phyloP scores from a whole-genome alignment of 768 basidiomycete species.

The Mrakia hoshinonis region DNA sequence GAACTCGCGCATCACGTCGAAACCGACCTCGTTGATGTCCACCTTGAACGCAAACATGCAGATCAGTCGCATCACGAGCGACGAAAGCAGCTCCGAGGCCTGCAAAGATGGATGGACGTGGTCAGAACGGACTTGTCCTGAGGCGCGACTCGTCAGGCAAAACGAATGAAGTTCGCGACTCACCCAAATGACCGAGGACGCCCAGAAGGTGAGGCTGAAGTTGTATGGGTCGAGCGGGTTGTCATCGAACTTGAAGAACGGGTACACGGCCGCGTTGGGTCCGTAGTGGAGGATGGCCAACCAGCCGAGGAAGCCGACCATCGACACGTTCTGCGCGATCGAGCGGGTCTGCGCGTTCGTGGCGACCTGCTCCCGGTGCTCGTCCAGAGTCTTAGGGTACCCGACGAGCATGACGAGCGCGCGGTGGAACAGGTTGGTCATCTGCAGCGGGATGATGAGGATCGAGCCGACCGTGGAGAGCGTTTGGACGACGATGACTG shows the following conservation, averaged over 20 bases:
- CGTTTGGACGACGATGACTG: conserved; percentile 33
- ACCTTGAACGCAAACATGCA: conserved; percentile 39
- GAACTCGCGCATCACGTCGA: conserved; percentile 44
- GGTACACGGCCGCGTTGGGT: conserved; percentile 43
- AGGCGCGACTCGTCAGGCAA: too few relatives aligned
- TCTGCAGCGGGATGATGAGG: conserved; percentile 43
- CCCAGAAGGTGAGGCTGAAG: conserved; percentile 43
- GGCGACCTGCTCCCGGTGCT: conserved; percentile 41
- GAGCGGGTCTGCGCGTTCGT: conserved; percentile 42
- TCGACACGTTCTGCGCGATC: conserved; percentile 43
- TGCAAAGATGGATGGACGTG: conserved; percentile 18
- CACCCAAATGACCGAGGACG: conserved; percentile 43
- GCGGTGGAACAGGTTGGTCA: conserved; percentile 41
- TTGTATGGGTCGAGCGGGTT: conserved; percentile 44
- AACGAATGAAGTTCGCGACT: conserved; percentile 19
- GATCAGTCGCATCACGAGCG: conserved; percentile 40
- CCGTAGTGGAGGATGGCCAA: conserved; percentile 43
- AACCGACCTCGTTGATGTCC: conserved; percentile 41
- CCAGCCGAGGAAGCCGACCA: conserved; percentile 38
- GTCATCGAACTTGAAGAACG: conserved; percentile 42
- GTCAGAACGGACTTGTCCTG: not conserved
- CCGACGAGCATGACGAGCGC: conserved; percentile 38
- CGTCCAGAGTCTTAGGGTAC: conserved; percentile 41
- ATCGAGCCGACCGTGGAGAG: conserved; percentile 42
- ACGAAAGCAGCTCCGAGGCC: conserved; percentile 42